These are phyloP conservation scores for Atractiella rhizophila DNA, from an alignment of 768 basidiomycete genomes.

Conservation along the genomic window DNA sequence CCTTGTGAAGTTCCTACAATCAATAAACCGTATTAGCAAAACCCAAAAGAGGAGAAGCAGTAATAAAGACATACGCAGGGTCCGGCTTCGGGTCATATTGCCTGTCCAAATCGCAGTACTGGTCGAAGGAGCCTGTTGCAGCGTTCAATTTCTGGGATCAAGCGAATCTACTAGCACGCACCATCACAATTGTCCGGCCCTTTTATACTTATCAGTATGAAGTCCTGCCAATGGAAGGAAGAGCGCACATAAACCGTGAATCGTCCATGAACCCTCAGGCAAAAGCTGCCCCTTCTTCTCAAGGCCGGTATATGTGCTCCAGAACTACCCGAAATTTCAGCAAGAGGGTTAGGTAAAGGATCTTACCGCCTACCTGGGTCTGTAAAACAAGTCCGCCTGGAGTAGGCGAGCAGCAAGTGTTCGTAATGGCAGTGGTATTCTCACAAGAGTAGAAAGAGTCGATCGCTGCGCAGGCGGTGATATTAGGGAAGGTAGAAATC, in stretches of 20 bases:
- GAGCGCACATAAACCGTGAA: background rate
- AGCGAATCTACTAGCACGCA: background rate
- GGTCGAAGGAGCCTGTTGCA: too few species aligned
- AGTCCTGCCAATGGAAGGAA: background rate
- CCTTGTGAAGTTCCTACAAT: constrained; percentile 1
- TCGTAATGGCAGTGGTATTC: too few species aligned
- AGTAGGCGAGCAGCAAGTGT: too few species aligned
- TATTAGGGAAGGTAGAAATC: too few species aligned
- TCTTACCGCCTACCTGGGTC: constrained; percentile 1
- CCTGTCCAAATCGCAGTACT: too few species aligned
- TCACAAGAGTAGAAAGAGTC: too few species aligned
- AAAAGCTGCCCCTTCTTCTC: constrained; percentile 1
- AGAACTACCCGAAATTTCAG: background rate
- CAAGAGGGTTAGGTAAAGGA: background rate
- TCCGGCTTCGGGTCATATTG: too few species aligned
- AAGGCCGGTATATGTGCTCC: background rate
- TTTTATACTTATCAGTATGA: background rate
- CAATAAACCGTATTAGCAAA: background rate
- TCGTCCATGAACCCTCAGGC: constrained; percentile 1
- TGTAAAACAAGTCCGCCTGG: constrained; percentile 4
- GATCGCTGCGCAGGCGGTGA: too few species aligned
- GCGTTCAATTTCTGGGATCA: too few species aligned
- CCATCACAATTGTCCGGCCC: constrained; percentile 4
- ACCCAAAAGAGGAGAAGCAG: background rate
- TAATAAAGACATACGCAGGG: too few species aligned